Evolutionary conservation across 257 asterid genomes (phyloP).

Genomic region (Nicotiana tabacum): DNA sequence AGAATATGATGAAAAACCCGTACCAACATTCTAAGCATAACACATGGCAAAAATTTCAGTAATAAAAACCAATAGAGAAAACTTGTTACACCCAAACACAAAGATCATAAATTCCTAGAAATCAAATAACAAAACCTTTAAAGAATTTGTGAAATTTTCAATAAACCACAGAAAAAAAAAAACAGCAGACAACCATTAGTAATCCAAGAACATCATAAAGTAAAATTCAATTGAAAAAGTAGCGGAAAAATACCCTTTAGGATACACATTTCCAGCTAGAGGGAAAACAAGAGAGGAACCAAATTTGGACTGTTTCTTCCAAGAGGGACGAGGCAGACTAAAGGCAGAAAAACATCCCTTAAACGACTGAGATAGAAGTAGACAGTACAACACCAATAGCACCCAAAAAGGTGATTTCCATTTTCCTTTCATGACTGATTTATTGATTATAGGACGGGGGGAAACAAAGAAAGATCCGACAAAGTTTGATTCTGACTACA

Average conservation of each 20-base stretch:
- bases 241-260: slow-evolving; percentile 48
- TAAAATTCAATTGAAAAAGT: neutral
- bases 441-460: neutral
- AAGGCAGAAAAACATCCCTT: neutral
- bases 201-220: neutral
- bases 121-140: neutral
- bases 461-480: neutral
- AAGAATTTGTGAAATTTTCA: neutral
- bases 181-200: neutral
- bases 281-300: slow-evolving; percentile 70
- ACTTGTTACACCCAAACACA: no score
- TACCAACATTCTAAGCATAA: neutral
- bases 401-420: neutral
- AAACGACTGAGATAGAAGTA: neutral
- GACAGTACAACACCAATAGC: neutral
- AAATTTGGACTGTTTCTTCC: neutral
- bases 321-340: neutral
- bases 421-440: neutral
- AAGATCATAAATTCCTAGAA: no score
- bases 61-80: no score
- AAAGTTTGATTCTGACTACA: neutral
- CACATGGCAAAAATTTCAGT: neutral
- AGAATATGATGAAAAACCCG: neutral
- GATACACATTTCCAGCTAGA: slow-evolving; percentile 79
- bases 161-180: neutral